Evolutionary conservation across 208 protist genomes (phyloP).

Genomic region (Wallacemonas sp.): DNA sequence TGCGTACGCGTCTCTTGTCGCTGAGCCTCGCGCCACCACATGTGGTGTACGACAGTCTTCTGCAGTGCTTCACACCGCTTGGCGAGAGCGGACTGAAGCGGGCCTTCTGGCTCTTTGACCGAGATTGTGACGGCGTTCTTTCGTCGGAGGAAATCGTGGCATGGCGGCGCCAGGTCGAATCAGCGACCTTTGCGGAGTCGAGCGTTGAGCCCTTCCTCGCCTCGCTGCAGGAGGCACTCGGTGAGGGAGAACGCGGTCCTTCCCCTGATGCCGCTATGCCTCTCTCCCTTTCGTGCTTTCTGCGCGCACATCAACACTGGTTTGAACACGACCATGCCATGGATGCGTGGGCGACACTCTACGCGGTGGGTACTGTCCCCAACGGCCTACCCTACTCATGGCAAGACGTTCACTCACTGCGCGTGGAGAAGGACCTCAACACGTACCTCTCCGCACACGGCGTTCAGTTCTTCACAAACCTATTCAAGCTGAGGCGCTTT

Average conservation of each 20-base stretch:
- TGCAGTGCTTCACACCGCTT: slow-evolving; percentile 43
- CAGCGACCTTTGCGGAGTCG: slow-evolving; percentile 28
- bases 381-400: slow-evolving; percentile 79
- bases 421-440: slow-evolving; percentile 56
- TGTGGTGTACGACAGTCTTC: slow-evolving; percentile 64
- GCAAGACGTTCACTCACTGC: slow-evolving; percentile 70
- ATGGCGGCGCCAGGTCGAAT: slow-evolving; percentile 57
- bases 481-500: slow-evolving; percentile 73
- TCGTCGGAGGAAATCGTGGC: slow-evolving; percentile 53
- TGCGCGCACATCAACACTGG: slow-evolving; percentile 13
- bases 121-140: slow-evolving; percentile 67
- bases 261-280: slow-evolving; percentile 27
- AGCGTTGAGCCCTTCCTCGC: slow-evolving; percentile 30
- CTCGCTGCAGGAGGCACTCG: neutral
- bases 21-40: slow-evolving; percentile 65
- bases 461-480: slow-evolving; percentile 81
- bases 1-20: slow-evolving; percentile 33
- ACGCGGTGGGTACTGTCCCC: slow-evolving; percentile 52
- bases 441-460: slow-evolving; percentile 78
- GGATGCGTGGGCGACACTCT: slow-evolving; percentile 80
- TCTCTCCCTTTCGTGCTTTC: slow-evolving; percentile 18
- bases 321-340: slow-evolving; percentile 29
- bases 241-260: neutral
- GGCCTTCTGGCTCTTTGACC: slow-evolving; percentile 85
- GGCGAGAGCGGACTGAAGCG: slow-evolving; percentile 58